Conservation (phyloP, 2,329 filamentous ascomycete species). For the Drechslerella dactyloides region DNA sequence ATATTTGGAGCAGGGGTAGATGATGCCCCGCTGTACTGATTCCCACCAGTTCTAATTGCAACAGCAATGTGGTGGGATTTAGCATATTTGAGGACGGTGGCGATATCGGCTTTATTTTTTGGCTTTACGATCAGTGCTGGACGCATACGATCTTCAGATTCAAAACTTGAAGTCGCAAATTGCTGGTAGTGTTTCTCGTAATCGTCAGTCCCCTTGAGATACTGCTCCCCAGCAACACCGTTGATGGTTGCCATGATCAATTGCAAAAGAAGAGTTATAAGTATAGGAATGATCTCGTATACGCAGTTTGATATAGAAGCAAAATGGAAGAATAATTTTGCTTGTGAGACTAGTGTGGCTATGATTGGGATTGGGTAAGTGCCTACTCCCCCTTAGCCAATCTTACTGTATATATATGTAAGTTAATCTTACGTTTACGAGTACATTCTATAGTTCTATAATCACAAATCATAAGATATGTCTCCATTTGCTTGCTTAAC, state of each 20-base stretch:
- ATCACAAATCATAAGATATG: too few relatives aligned
- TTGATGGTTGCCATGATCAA: background rate
- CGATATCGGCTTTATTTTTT: slow-evolving; percentile 8
- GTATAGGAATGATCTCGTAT: too few relatives aligned
- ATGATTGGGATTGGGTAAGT: too few relatives aligned
- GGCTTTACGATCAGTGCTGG: slow-evolving; percentile 5
- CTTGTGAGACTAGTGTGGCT: too few relatives aligned
- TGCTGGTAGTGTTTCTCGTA: slow-evolving; percentile 6
- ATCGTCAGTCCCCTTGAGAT: slow-evolving; percentile 1
- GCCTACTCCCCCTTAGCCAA: too few relatives aligned
- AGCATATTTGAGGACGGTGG: slow-evolving; percentile 9
- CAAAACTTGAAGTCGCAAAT: slow-evolving; percentile 13
- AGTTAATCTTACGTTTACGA: too few relatives aligned
- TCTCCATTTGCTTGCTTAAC: too few relatives aligned
- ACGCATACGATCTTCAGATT: slow-evolving; percentile 12
- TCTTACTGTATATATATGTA: too few relatives aligned
- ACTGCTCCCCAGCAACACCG: slow-evolving; percentile 11
- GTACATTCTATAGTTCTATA: too few relatives aligned
- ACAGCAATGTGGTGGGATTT: slow-evolving; percentile 9
- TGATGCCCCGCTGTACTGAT: slow-evolving; percentile 21
- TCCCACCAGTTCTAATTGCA: slow-evolving; percentile 18
- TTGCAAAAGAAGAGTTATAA: background rate
- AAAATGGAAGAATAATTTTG: too few relatives aligned
- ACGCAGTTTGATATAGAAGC: too few relatives aligned
- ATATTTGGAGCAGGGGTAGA: slow-evolving; percentile 12